Evolutionary conservation across 306 rosid species (phyloP), one percentile per base, ranked within the genome.

Genomic region (Trifolium subterraneum): DNA sequence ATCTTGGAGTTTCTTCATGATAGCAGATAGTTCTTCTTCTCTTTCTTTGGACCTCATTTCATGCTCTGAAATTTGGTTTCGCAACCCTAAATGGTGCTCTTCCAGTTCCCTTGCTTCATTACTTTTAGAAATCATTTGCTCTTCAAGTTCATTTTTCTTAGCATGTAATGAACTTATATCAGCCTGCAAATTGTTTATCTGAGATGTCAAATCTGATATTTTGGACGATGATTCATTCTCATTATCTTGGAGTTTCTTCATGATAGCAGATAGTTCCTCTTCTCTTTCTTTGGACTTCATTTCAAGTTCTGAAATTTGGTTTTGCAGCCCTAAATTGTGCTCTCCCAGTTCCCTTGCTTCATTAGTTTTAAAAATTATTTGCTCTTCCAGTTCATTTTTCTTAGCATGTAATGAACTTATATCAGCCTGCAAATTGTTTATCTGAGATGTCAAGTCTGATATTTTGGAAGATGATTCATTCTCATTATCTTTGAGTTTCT

Each of bases 121-220:
- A 36, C 39, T 36, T 36, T 36, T 36, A 8, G 8, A 36, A 36
- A 36, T 1, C 8, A 36, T 36, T 36, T 36, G 39, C 78, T 82
- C 88, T 79, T 93, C 96, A 47, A 88, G 61, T 63, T 89, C 87
- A 62, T 56, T 81, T 58, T 91, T 91, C 64, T 81, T 80, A 79
- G 82, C 75, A 54, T 66, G 72, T 44, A 86, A 52, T 61, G 81
- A 80, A 42, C 77, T 79, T 8, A 83, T 13, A 35, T 91, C 90
- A 48, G 35, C 69, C 51, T 51, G 76, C 79, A 89, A 84, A 72
- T 79, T 82, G 80, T 79, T 80, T 67, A 86, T 72, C 85, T 88
- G 92, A 35, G 79, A 79, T 12, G 79, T 80, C 81, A 93, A 81
- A 70, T 81, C 84, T 41, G 85, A 84, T 67, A 88, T 80, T 81